Base-by-base conservation (phyloP, 1,284 basidiomycete genomes). In the Ganoderma sinense region DNA sequence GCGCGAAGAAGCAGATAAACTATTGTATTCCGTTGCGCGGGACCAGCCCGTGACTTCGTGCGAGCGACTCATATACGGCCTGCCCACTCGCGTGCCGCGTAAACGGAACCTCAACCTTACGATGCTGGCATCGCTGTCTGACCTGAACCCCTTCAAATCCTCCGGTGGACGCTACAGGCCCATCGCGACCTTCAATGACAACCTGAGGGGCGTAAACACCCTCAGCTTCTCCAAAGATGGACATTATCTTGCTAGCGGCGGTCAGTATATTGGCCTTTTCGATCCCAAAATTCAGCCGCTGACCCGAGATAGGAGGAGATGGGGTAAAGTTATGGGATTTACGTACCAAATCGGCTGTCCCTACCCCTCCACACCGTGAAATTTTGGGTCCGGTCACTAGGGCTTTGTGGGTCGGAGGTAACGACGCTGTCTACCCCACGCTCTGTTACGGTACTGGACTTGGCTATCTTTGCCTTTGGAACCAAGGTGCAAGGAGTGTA, bases 361-460 rank as follows among this genome's bases (percentile, higher is more conserved):
- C 18, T 48, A 48, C 20, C 18, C 45, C 45, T 23, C 16, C 23
- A 18, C 39, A 65, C 33, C 55, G 64, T n/a, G 33, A 23, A 2
- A 36, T n/a, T 2, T 16, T 64, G 20, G 63, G 63, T 13, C 63
- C 63, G 0, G 53, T 56, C n/a, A 55, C 63, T 5, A 33, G 39
- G 51, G 51, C 39, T 5, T 23, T 64, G 43, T 63, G 62, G 45
- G 51, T 63, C n/a, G 45, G 45, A 7, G n/a, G 45, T 20, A 31
- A 10, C 62, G 11, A 51, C 45, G 4, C 16, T 11, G 26, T 51
- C 29, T n/a, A 33, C 26, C 62, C 43, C 10, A 51, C 62, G 11
- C 26, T 65, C 18, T 65, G 64, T 36, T 56, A 40, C 39, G 53
- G 64, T n/a, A 65, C 64, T 43, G 64, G 64, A 33, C 40, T 65